These are phyloP conservation scores for Tuber brumale DNA, from an alignment of 495 filamentous ascomycete species.

Conservation along the genomic window DNA sequence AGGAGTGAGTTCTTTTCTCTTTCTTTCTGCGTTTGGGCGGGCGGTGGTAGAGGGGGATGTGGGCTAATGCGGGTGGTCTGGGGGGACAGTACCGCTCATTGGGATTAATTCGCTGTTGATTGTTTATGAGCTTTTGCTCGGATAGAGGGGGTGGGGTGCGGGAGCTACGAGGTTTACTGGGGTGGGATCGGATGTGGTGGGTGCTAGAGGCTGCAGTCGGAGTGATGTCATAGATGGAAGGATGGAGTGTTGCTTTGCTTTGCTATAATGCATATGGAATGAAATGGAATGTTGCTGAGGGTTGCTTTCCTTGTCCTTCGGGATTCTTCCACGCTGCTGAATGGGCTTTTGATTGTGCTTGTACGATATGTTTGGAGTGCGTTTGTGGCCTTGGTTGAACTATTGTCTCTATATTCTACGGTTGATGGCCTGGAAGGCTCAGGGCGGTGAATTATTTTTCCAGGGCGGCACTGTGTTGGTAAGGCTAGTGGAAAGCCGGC, in stretches of 20 bases:
- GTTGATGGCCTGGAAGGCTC: neutral
- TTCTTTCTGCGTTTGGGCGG: neutral
- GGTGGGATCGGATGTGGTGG: neutral
- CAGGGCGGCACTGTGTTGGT: neutral
- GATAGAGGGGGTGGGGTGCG: conserved; percentile 47
- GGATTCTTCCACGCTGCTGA: neutral
- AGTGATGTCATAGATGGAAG: neutral
- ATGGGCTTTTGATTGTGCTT: neutral
- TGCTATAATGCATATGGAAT: neutral
- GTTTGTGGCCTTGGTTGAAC: neutral
- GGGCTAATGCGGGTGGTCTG: conserved; percentile 11
- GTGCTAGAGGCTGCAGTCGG: neutral
- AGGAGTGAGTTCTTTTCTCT: conserved; percentile 60
- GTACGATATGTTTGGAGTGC: neutral
- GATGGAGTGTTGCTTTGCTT: neutral
- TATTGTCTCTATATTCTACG: neutral
- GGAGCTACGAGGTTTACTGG: neutral
- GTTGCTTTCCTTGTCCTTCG: neutral
- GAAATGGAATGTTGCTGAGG: neutral
- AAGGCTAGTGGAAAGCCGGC: neutral
- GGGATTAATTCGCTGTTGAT: conserved; percentile 85
- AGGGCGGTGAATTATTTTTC: neutral
- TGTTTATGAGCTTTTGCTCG: conserved; percentile 79
- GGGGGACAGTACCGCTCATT: conserved; percentile 75
- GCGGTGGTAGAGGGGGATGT: conserved; percentile 14